Evolutionary conservation across 1,284 basidiomycete species (phyloP), one percentile per base, ranked within the genome.

Genomic region (Pseudozyma hubeiensis): DNA sequence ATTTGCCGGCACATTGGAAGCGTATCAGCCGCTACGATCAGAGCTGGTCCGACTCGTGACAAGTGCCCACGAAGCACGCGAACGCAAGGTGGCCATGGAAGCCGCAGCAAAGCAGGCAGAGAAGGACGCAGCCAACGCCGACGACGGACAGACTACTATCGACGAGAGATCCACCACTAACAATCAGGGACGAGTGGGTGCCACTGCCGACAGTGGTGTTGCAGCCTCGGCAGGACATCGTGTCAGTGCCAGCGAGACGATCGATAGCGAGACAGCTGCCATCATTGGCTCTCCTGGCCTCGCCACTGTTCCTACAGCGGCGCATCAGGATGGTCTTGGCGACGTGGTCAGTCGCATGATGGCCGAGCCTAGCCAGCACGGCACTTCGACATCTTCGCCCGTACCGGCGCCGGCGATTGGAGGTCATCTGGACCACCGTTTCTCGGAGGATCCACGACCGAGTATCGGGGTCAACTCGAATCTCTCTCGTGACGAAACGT

Each of bases 341-440:
- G 58, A 73, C 33, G 70, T 67, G 6, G 70, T 73, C 13, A 53
- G 53, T 35, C 70, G 70, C 7, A 67, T 73, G 64, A 73, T 73
- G 64, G 59, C 58, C 10, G 56, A 62, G 7, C 52, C 59, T 10
- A 2, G 40, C 9, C 56, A 48, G 35, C 59, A 63, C n/a, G 56
- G 44, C 4, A 51, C 54, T 5, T 61, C 53, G 17, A 9, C 39
- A 17, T 52, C 57, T 0, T 35, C 58, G 1, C 41, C 51, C 5
- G 50, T 49, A 11, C 51, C 68, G 39, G 53, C 64, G n/a, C 37
- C 59, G 11, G 55, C 58, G 10, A 47, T 54, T 29, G 47, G 54
- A 14, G 49, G 55, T 33, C 37, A 35, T 5, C 0, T 43, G 44
- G 35, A 34, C 29, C 37, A 34, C 29, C 37, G 56, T 7, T 53